Evolutionary conservation across 1,139 yeast genomes (phyloP), one percentile per base, ranked within the genome.

Genomic region (Geotrichum phurueaensis): DNA sequence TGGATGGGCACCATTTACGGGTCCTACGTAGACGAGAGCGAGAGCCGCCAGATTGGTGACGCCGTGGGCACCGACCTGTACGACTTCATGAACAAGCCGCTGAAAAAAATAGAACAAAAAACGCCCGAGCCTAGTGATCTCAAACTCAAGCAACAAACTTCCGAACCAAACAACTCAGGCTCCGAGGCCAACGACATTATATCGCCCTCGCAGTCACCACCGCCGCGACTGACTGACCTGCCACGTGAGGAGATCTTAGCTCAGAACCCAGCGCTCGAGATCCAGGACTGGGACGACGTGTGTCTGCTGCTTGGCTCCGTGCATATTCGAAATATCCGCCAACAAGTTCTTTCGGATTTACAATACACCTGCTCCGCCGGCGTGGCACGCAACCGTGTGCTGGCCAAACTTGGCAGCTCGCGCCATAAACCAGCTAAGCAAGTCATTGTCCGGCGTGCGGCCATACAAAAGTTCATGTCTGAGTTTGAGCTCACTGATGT

Each of bases 361-460:
- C 87, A 89, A 0, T 94, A 89, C 69, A 89, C 96, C 0, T 90
- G 98, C 0, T 90, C 97, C 0, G 95, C 96, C 22, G 99, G 99
- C 0, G 74, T 94, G 2, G 88, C 89, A 0, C 76, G 87, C 23
- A 88, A 84, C 61, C 90, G 90, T 70, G 81, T 85, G 1, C 73
- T 92, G 25, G 94, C 97, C 2, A 94, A 94, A 70, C 75, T 94
- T n/a, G 97, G 96, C 0, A 91, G 96, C 13, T 96, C 94, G 2
- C 85, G 78, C 67, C 80, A 81, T 59, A 94, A 94, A 68, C 99
- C 99, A 0, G 86, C 90, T 70, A 83, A 85, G 56, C 99, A 94
- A 70, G 90, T 97, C 0, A 79, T 89, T 2, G 78, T 94, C 0
- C 73, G 86, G 50, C 81, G 82, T 57, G 68, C 71, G 6, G 75